Conservation (phyloP, 2,329 filamentous ascomycete genomes). For the Lasiodiplodia sp. region DNA sequence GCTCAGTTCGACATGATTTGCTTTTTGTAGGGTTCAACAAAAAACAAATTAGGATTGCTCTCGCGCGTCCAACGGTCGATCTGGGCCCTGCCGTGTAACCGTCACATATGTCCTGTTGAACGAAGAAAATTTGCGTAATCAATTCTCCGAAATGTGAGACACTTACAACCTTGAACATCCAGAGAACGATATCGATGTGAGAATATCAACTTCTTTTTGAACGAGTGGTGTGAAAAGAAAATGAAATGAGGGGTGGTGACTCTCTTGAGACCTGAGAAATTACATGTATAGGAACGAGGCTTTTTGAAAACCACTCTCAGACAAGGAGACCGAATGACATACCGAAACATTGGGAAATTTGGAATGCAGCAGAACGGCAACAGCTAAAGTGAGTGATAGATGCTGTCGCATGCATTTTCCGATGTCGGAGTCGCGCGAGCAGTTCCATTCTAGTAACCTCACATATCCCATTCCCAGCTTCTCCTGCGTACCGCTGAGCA, state of each 20-base stretch:
- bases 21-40: slow-evolving; percentile 28
- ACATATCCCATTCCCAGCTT: not conserved
- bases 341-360: slow-evolving; percentile 6
- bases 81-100: slow-evolving; percentile 20
- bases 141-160: slow-evolving; percentile 26
- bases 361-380: slow-evolving; percentile 18
- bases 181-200: not conserved
- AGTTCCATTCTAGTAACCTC: slow-evolving; percentile 28
- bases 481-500: not conserved
- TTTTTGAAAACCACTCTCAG: not conserved
- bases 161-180: not conserved
- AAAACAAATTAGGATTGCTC: slow-evolving; percentile 13
- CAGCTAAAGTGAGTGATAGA: slow-evolving; percentile 11
- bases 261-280: slow-evolving; percentile 7
- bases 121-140: slow-evolving; percentile 23
- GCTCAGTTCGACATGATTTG: slow-evolving; percentile 1
- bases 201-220: too few relatives aligned
- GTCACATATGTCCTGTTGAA: slow-evolving; percentile 22
- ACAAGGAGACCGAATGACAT: slow-evolving; percentile 13
- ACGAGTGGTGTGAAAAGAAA: not conserved
- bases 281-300: not conserved
- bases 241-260: not conserved
- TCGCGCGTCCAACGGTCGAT: not conserved
- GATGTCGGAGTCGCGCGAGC: slow-evolving; percentile 25
- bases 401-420: slow-evolving; percentile 26